Evolutionary conservation across 192 early-diverging fungal species (phyloP), one percentile per base, ranked within the genome.

Genomic region (Podila minutissima): DNA sequence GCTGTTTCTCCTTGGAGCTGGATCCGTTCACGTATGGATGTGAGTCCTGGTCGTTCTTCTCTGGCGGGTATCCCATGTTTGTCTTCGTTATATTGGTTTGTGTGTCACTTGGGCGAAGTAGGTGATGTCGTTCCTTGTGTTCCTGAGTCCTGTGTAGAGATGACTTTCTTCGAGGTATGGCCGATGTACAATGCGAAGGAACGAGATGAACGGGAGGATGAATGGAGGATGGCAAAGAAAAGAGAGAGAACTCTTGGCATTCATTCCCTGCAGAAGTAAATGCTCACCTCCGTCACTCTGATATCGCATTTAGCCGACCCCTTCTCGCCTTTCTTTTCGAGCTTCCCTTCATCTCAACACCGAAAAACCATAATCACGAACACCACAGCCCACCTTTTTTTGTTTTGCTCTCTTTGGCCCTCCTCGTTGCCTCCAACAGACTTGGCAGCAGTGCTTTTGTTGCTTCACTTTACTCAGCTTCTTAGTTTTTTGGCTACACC

Each of bases 31-130:
- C 48, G 62, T 63, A 17, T 35, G 28, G 19, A 46, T 51, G 62
- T 28, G 55, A 48, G n/a, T 60, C 59, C 12, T 63, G 60, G 48
- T 57, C 26, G 24, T 32, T 70, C 37, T 71, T 78, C 9, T 78
- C 69, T 22, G 59, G 63, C 12, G 75, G 53, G 24, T 55, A 55
- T 55, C 53, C 53, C 53, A 55, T 55, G 8, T 26, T 55, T 55
- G 20, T 55, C 11, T 55, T 20, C 4, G n/a, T 24, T 20, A 17
- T 55, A 8, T 17, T 53, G 17, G 53, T 46, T 12, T 17, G 15
- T 46, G 41, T 46, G 13, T 46, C 41, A 46, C 41, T 15, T 46
- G 41, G 41, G 41, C 41, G 41, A 46, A 46, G 41, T 46, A 46
- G 41, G 41, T 46, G 6, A 10, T 55, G 8, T 24, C 53, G 24